These are phyloP conservation scores for Phoma sp. DNA, from an alignment of 2,329 filamentous ascomycete species.

Conservation along the genomic window DNA sequence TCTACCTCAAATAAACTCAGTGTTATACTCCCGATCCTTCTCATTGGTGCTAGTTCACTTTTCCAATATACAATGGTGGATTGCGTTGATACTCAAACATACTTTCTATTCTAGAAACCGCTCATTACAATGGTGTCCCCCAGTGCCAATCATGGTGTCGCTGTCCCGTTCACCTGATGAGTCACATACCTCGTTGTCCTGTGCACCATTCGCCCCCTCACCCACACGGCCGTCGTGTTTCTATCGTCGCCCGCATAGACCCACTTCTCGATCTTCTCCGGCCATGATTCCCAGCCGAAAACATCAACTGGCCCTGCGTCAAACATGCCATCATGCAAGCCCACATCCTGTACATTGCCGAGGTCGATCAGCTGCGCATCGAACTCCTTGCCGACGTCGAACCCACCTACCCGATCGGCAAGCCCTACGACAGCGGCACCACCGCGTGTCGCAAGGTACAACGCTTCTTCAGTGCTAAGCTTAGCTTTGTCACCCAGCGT, in stretches of 20 bases:
- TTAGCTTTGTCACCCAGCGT: constrained; percentile 57
- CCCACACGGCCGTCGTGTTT: constrained; percentile 89
- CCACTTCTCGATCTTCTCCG: constrained; percentile 90
- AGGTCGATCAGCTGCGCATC: constrained; percentile 85
- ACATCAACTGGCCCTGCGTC: constrained; percentile 76
- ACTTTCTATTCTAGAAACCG: no score
- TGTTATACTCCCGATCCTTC: no score
- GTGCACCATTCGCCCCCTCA: constrained; percentile 82
- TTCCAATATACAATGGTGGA: no score
- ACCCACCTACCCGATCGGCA: constrained; percentile 73
- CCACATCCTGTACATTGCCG: constrained; percentile 48
- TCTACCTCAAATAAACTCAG: no score
- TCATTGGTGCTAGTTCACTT: no score
- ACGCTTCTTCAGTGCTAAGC: constrained; percentile 80
- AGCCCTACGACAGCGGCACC: constrained; percentile 83
- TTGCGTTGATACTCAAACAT: no score
- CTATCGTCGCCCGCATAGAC: constrained; percentile 91
- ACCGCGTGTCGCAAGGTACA: constrained; percentile 87
- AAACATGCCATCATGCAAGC: constrained; percentile 45
- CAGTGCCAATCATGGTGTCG: constrained; percentile 5
- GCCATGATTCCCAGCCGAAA: constrained; percentile 91
- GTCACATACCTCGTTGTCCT: constrained; percentile 23
- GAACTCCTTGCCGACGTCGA: constrained; percentile 86
- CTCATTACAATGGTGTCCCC: no score
- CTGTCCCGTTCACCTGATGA: not conserved